These are phyloP conservation scores for Eucalyptus polyanthemos DNA, from an alignment of 345 rosid genomes.

Conservation along the genomic window DNA sequence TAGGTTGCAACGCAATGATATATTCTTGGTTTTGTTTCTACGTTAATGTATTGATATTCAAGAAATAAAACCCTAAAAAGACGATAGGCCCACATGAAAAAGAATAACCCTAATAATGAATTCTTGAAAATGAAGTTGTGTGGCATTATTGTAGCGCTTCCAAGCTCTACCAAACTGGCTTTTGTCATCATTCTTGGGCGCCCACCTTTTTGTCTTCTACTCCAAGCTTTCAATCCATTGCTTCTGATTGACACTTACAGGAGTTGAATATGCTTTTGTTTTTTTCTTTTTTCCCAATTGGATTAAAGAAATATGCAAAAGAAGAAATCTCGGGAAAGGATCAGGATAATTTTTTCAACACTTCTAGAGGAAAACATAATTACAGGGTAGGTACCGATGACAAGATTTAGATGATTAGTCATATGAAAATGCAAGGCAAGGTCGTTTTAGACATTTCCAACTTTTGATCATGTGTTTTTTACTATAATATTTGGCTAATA, in stretches of 20 bases:
- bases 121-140: neutral
- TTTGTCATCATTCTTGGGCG: neutral
- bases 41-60: neutral
- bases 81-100: neutral
- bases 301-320: neutral
- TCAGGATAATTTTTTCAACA: neutral
- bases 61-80: neutral
- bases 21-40: neutral
- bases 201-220: neutral
- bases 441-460: neutral
- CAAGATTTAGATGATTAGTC: neutral
- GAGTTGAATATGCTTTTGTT: neutral
- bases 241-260: neutral
- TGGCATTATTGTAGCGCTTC: neutral
- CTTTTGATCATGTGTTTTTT: neutral
- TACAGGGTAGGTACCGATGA: neutral
- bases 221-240: neutral
- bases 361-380: neutral
- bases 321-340: neutral
- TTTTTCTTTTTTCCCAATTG: neutral
- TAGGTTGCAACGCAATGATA: neutral
- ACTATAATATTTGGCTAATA: neutral
- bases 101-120: neutral
- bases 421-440: neutral
- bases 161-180: neutral